These are phyloP conservation scores for Loxodes magnus DNA, from an alignment of 73 alveolate genomes.

Conservation along the genomic window DNA sequence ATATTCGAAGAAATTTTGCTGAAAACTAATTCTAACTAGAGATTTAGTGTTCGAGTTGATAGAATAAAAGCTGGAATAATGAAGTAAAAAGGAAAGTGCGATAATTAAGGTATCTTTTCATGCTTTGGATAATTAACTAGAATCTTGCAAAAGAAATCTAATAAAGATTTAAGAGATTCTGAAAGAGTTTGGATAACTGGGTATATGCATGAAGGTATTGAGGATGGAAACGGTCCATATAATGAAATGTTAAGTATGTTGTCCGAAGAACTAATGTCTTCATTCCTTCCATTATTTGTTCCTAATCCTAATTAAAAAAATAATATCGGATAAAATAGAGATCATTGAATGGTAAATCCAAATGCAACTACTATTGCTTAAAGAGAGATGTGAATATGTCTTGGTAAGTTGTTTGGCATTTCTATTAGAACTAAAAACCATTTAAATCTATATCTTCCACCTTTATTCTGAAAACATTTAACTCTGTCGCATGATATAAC, in stretches of 20 bases:
- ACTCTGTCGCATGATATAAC: constrained; percentile 54
- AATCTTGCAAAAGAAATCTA: constrained; percentile 1
- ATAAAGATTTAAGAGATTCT: constrained; percentile 11
- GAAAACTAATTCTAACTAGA: neutral
- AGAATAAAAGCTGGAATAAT: constrained; percentile 43
- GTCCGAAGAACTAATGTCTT: constrained; percentile 67
- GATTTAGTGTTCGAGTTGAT: constrained; percentile 7
- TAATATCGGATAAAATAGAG: constrained; percentile 82
- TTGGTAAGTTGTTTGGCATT: constrained; percentile 80
- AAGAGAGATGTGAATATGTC: constrained; percentile 58
- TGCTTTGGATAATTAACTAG: constrained; percentile 45
- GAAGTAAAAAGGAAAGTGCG: constrained; percentile 40
- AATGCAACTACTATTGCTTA: constrained; percentile 70
- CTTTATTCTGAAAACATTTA: constrained; percentile 72
- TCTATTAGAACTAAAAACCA: constrained; percentile 62
- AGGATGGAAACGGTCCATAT: constrained; percentile 89
- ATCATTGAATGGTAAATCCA: constrained; percentile 74
- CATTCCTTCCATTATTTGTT: constrained; percentile 66
- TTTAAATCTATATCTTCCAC: constrained; percentile 55
- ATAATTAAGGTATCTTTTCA: constrained; percentile 42
- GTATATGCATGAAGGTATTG: constrained; percentile 74
- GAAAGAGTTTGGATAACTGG: constrained; percentile 38
- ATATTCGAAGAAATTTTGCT: constrained; percentile 1
- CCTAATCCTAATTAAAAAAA: constrained; percentile 80
- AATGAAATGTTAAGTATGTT: constrained; percentile 72